These are phyloP conservation scores for Suhomyces pyralidae DNA, from an alignment of 805 yeast species.

Conservation along the genomic window DNA sequence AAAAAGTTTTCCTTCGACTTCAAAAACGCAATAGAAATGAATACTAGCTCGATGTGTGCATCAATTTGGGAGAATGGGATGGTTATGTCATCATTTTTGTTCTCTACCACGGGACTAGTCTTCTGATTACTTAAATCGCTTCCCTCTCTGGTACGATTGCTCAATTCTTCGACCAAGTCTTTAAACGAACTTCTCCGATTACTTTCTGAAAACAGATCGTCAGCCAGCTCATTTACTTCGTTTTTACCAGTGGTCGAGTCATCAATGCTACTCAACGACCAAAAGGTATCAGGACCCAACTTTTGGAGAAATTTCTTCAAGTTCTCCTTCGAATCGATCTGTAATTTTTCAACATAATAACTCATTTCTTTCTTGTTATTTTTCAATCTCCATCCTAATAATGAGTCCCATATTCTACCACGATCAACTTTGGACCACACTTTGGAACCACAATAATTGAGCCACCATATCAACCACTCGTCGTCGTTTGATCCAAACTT, in stretches of 20 bases:
- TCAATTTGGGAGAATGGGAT: constrained; percentile 61
- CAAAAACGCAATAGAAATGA: constrained; percentile 72
- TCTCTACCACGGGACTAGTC: background rate
- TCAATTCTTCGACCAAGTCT: constrained; percentile 30
- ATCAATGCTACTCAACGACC: constrained; percentile 43
- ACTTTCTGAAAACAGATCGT: constrained; percentile 1
- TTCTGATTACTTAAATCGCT: background rate
- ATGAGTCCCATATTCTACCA: constrained; percentile 85
- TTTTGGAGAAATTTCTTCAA: constrained; percentile 25
- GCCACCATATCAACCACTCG: constrained; percentile 94
- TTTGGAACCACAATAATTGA: constrained; percentile 84
- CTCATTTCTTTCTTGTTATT: constrained; percentile 24
- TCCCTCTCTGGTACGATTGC: constrained; percentile 9
- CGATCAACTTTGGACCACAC: constrained; percentile 79
- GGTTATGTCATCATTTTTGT: constrained; percentile 3
- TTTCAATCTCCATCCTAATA: constrained; percentile 69
- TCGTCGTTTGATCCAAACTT: constrained; percentile 59
- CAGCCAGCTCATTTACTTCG: constrained; percentile 12
- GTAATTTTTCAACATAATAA: constrained; percentile 33
- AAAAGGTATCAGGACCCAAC: constrained; percentile 61
- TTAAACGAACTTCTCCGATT: constrained; percentile 24
- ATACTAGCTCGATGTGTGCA: constrained; percentile 73
- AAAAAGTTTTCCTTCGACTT: constrained; percentile 76
- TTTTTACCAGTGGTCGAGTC: constrained; percentile 1
- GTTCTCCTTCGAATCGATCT: constrained; percentile 21